Percentiles rank a stretch among this genome's conserved stretches.
Evolutionary conservation across 345 rosid species (phyloP).

Genomic region (Dipteronia sinensis): DNA sequence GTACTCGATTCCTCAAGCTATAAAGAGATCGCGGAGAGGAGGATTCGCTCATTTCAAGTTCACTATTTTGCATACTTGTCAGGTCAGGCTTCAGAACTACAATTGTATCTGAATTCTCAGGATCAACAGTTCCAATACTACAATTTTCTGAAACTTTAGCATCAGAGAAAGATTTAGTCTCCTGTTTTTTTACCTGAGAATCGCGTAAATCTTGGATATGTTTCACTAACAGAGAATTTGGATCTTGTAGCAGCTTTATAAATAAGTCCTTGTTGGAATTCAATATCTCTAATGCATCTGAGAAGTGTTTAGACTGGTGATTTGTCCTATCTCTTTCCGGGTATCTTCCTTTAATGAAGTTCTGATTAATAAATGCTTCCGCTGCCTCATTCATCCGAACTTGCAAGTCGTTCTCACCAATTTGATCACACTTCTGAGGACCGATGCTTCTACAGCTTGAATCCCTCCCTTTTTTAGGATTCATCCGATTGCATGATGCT

Average conservation of each 20-base stretch:
- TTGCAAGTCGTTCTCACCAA: constrained; percentile 47
- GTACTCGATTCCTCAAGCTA: constrained; percentile 27
- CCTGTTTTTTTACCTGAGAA: constrained; percentile 34
- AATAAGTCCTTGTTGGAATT: constrained; percentile 76
- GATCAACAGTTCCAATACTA: constrained; percentile 24
- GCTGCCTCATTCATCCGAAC: constrained; percentile 52
- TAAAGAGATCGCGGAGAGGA: constrained; percentile 26
- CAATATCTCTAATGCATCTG: constrained; percentile 65
- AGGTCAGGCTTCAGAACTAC: constrained; percentile 56
- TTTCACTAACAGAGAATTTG: constrained; percentile 61
- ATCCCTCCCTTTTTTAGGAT: constrained; percentile 28
- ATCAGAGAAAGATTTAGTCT: constrained; percentile 14
- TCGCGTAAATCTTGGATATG: constrained; percentile 56
- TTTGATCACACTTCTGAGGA: constrained; percentile 14
- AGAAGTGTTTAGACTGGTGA: constrained; percentile 59
- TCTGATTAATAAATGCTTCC: constrained; percentile 60
- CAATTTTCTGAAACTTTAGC: constrained; percentile 16
- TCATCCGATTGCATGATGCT: constrained; percentile 21
- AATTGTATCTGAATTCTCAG: constrained; percentile 32
- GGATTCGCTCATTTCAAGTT: constrained; percentile 14
- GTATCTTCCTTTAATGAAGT: constrained; percentile 34
- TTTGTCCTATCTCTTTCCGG: constrained; percentile 20
- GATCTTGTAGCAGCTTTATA: constrained; percentile 69
- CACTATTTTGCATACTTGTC: constrained; percentile 32
- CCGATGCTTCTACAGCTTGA: constrained; percentile 17